These are phyloP conservation scores for Escovopsis sp. DNA, from an alignment of 2,329 filamentous ascomycete genomes.

Conservation along the genomic window DNA sequence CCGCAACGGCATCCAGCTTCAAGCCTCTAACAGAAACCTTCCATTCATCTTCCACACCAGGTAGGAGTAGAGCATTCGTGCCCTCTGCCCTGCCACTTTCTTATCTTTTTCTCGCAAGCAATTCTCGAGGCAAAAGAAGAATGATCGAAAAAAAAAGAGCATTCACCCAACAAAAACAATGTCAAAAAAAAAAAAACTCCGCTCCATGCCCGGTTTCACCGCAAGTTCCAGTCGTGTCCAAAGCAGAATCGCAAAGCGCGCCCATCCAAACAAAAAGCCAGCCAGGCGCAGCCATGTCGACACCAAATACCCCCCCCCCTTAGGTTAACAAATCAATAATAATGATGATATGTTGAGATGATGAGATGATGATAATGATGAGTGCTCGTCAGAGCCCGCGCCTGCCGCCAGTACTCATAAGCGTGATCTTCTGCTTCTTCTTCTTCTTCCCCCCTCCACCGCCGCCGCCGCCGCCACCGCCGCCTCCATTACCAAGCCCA, in stretches of 20 bases:
- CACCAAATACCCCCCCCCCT: neutral
- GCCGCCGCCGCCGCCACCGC: constrained; percentile 18
- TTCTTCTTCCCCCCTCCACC: constrained; percentile 42
- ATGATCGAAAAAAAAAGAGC: neutral
- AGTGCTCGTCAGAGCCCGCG: constrained; percentile 23
- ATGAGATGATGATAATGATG: neutral
- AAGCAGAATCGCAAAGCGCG: too few species aligned
- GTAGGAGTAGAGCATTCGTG: too few species aligned
- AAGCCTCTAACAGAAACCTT: too few species aligned
- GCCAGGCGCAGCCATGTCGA: neutral
- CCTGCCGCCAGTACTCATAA: constrained; percentile 53
- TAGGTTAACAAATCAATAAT: too few species aligned
- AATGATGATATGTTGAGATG: constrained; percentile 1
- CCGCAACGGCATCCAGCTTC: too few species aligned
- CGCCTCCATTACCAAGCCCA: too few species aligned
- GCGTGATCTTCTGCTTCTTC: constrained; percentile 58
- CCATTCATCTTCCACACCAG: too few species aligned
- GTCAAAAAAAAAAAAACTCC: neutral
- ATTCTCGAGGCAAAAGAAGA: too few species aligned
- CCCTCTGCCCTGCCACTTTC: neutral
- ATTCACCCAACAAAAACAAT: neutral
- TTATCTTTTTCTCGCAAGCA: neutral
- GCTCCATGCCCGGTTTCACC: neutral
- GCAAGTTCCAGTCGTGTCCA: neutral
- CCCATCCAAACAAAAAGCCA: too few species aligned